Evolutionary conservation across 192 early-diverging fungal species (phyloP).

Genomic region (Coemansia sp.): DNA sequence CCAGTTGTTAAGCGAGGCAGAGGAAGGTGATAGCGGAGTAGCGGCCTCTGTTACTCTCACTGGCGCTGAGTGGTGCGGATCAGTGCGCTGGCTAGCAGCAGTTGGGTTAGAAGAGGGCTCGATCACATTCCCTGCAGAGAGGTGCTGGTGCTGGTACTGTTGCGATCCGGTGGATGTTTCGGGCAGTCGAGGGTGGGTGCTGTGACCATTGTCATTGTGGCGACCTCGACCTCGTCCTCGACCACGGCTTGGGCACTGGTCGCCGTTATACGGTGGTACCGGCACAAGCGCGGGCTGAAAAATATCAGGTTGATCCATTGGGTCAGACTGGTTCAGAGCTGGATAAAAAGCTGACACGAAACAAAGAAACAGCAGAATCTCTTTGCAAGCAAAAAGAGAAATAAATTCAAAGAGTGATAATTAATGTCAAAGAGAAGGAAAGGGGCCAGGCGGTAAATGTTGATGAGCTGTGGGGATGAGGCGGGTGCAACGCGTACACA

Average conservation of each 20-base stretch:
- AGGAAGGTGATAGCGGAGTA: not conserved
- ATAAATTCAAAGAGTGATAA: not conserved
- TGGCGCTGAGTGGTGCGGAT: not conserved
- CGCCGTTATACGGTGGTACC: not conserved
- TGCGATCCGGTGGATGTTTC: not conserved
- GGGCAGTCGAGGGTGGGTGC: not conserved
- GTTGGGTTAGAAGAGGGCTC: no score
- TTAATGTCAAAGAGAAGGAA: not conserved
- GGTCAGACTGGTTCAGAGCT: not conserved
- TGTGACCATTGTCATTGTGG: not conserved
- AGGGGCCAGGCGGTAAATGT: not conserved
- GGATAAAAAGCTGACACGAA: not conserved
- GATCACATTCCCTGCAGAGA: no score
- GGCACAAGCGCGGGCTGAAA: not conserved
- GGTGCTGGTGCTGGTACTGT: not conserved
- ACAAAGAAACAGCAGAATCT: not conserved
- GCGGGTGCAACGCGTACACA: not conserved
- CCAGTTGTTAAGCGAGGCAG: not conserved
- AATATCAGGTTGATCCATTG: conserved; percentile 7
- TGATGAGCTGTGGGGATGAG: not conserved
- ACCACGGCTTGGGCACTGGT: not conserved
- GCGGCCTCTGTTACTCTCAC: not conserved
- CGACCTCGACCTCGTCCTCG: not conserved
- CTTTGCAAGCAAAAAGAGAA: not conserved
- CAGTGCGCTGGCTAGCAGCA: not conserved